These are phyloP conservation scores for Scheffersomyces cryptocercus DNA, from an alignment of 1,139 yeast genomes.

Conservation along the genomic window DNA sequence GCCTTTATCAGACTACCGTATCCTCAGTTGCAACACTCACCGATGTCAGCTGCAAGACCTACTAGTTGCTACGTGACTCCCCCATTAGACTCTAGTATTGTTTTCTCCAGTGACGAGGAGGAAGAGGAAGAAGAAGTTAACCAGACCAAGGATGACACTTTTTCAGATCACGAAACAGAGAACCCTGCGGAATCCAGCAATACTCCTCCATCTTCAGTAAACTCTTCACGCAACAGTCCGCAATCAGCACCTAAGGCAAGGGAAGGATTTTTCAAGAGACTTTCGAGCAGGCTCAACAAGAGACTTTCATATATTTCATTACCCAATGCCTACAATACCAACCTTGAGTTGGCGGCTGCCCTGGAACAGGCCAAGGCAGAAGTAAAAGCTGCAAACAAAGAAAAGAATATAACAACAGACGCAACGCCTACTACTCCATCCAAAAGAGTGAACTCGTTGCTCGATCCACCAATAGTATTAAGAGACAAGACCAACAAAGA, in stretches of 20 bases:
- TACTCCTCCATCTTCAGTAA: constrained; percentile 14
- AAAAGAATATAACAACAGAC: no score
- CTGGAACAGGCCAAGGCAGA: background rate
- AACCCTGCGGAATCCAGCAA: constrained; percentile 2
- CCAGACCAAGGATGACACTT: constrained; percentile 8
- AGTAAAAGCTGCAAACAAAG: no score
- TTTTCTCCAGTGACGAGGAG: constrained; percentile 6
- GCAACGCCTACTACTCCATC: background rate
- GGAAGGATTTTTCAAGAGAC: background rate
- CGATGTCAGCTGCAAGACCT: constrained; percentile 11
- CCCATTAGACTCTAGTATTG: constrained; percentile 12
- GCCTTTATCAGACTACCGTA: no score
- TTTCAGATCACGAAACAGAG: constrained; percentile 2
- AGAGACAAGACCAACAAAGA: background rate
- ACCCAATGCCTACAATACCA: background rate
- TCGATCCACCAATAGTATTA: background rate
- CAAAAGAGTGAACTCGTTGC: background rate
- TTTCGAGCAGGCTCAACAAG: background rate
- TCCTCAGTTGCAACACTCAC: no score
- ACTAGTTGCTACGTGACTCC: constrained; percentile 22
- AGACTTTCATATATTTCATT: background rate
- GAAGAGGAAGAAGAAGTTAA: background rate
- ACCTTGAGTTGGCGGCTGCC: background rate
- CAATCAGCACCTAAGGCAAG: background rate
- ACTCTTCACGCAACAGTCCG: background rate